Evolutionary conservation across 2,329 filamentous ascomycete genomes (phyloP).

Genomic region (Uncinocarpus reesii): DNA sequence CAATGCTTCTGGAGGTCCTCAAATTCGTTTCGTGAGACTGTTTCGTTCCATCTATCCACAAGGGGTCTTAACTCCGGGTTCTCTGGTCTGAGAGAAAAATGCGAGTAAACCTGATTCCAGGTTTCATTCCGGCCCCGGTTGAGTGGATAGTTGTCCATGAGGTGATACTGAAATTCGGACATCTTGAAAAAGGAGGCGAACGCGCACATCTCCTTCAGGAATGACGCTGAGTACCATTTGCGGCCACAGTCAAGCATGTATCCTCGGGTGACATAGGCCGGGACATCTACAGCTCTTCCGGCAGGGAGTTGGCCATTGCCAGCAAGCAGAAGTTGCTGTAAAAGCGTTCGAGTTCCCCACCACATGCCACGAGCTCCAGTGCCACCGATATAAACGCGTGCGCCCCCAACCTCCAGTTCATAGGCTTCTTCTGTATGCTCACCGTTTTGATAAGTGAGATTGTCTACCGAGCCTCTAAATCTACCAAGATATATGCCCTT

Average conservation of each 20-base stretch:
- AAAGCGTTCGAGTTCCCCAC: slow-evolving; percentile 46
- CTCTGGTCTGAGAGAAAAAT: slow-evolving; percentile 47
- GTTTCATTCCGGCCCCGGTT: slow-evolving; percentile 41
- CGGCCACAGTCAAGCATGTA: slow-evolving; percentile 46
- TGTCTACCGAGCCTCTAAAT: slow-evolving; percentile 21
- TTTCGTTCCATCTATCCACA: slow-evolving; percentile 45
- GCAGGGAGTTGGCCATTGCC: slow-evolving; percentile 30
- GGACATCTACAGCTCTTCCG: slow-evolving; percentile 41
- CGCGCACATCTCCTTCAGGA: slow-evolving; percentile 48
- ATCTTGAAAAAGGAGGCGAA: slow-evolving; percentile 53
- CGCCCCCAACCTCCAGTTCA: slow-evolving; percentile 31
- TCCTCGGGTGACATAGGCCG: slow-evolving; percentile 43
- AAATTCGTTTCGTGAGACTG: slow-evolving; percentile 44
- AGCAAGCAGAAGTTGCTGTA: slow-evolving; percentile 42
- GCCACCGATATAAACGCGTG: slow-evolving; percentile 30
- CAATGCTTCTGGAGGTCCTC: slow-evolving; percentile 45
- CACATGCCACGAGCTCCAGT: neutral
- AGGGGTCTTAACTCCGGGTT: slow-evolving; percentile 40
- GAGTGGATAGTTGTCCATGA: slow-evolving; percentile 48
- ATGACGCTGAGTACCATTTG: slow-evolving; percentile 47
- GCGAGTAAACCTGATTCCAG: slow-evolving; percentile 43
- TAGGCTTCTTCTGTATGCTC: slow-evolving; percentile 43
- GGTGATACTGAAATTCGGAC: slow-evolving; percentile 49
- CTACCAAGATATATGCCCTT: slow-evolving; percentile 38
- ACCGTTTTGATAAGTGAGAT: slow-evolving; percentile 41